Base-by-base conservation (phyloP, 805 yeast species). In the Brettanomyces naardenensis region DNA sequence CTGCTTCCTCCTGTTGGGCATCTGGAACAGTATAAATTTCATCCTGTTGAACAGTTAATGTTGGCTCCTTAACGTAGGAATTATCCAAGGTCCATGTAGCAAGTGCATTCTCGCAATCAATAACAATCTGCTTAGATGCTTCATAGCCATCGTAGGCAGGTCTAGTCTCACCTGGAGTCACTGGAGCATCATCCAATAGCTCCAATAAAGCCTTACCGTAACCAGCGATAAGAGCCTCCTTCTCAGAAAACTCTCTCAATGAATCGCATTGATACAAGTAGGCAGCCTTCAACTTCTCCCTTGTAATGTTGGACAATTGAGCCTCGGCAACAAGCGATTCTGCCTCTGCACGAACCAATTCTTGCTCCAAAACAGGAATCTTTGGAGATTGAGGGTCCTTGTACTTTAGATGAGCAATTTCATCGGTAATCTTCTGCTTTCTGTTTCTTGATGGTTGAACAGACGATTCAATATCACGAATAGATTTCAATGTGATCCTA, bases 251-350 rank as follows among this genome's bases (percentile, higher is more conserved):
- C 71, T 90, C 98, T 65, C 95, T 84, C 48, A 83, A 71, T 42
- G 97, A 85, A 63, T 92, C 97, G 54, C 90, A 90, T 68, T 90
- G 96, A 69, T 90, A 89, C 71, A 84, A 80, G 75, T 85, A 92
- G 39, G 97, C 94, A 49, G 95, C 92, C 81, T 92, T 92, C 62
- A 90, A 74, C 73, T 89, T 89, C 70, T 89, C 97, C 68, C 98
- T 85, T 54, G 97, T 90, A 67, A 92, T 90, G 72, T 90, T 90
- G 46, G 96, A 86, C 61, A 90, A 78, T 73, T 90, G 98, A 43
- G 97, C 97, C 73, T 90, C 98, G 43, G 98, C 98, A 55, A 90
- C 98, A 54, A 90, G 78, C 36, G 96, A 87, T 71, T 92, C 97
- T 49, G 97, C 97, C 73, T 90, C 98, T 37, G 97, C 97, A 68